These are phyloP conservation scores for Fusarium coicis DNA, from an alignment of 2,329 filamentous ascomycete genomes.

Conservation along the genomic window DNA sequence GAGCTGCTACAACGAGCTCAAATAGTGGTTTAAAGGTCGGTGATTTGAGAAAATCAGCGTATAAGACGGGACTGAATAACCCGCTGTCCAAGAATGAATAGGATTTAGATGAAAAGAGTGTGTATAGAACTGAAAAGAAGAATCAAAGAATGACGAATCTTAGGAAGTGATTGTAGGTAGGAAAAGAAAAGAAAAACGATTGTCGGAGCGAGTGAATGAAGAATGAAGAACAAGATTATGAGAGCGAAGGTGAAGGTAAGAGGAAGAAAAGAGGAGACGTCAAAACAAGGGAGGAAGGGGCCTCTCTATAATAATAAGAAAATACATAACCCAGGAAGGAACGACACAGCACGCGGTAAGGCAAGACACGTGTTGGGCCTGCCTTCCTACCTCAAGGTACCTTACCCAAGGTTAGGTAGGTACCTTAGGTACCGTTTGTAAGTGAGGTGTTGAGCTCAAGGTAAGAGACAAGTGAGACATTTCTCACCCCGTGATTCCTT, in stretches of 20 bases:
- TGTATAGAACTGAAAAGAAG: conserved; percentile 12
- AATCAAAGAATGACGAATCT: conserved; percentile 15
- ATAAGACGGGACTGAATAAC: conserved; percentile 12
- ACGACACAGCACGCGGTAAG: neutral
- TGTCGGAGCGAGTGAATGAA: conserved; percentile 3
- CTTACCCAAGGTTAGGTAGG: neutral
- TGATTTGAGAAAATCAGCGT: conserved; percentile 15
- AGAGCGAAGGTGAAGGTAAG: neutral
- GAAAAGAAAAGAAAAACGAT: neutral
- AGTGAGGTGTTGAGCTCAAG: too few relatives aligned
- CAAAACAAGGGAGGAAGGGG: conserved; percentile 1
- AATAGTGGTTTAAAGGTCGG: conserved; percentile 10
- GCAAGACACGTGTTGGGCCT: conserved; percentile 10
- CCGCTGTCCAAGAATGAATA: conserved; percentile 28
- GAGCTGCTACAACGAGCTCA: conserved; percentile 21
- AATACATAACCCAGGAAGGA: conserved; percentile 1
- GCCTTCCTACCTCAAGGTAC: neutral
- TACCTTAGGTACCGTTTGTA: too few relatives aligned
- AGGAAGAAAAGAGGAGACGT: neutral
- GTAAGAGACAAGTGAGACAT: conserved; percentile 5
- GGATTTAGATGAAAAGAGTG: conserved; percentile 26
- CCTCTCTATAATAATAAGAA: neutral
- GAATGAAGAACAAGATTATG: neutral
- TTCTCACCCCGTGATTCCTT: conserved; percentile 1
- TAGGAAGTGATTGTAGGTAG: conserved; percentile 20